phyloP scores from a whole-genome alignment of 2,329 filamentous ascomycete species.

The Rutstroemia sydowiana region DNA sequence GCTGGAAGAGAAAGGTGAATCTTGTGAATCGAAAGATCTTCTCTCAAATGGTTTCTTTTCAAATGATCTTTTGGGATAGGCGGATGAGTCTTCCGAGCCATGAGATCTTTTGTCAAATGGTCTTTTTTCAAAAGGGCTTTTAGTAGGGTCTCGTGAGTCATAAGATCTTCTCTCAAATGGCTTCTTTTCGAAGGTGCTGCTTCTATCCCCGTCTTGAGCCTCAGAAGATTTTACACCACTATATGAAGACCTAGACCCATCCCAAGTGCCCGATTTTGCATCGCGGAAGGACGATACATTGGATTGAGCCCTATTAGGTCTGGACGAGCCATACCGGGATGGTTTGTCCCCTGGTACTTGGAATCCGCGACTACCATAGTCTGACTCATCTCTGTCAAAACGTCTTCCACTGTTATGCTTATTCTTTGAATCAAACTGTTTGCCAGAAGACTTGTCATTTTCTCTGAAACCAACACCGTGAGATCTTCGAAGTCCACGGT shows the following conservation, averaged over 20 bases:
- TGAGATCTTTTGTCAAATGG: too few relatives aligned
- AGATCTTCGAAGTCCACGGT: constrained; percentile 53
- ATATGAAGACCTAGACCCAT: not conserved
- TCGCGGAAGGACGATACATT: not conserved
- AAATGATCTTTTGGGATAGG: too few relatives aligned
- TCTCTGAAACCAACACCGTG: constrained; percentile 30
- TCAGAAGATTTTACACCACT: not conserved
- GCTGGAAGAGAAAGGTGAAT: too few relatives aligned
- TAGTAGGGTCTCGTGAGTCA: not conserved
- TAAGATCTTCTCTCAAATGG: not conserved
- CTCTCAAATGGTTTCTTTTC: not conserved
- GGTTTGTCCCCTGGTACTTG: not conserved
- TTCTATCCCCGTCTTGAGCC: not conserved
- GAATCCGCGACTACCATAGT: not conserved
- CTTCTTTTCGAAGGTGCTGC: not conserved
- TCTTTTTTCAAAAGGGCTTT: too few relatives aligned
- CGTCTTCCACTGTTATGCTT: not conserved
- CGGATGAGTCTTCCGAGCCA: too few relatives aligned
- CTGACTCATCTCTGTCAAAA: not conserved
- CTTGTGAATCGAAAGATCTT: too few relatives aligned
- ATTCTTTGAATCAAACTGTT: not conserved
- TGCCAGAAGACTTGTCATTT: not conserved
- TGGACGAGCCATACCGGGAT: not conserved
- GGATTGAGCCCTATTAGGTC: not conserved
- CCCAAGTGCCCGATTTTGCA: not conserved